Conservation (phyloP, 2,329 filamentous ascomycete genomes). For the Metarhizium brunneum region DNA sequence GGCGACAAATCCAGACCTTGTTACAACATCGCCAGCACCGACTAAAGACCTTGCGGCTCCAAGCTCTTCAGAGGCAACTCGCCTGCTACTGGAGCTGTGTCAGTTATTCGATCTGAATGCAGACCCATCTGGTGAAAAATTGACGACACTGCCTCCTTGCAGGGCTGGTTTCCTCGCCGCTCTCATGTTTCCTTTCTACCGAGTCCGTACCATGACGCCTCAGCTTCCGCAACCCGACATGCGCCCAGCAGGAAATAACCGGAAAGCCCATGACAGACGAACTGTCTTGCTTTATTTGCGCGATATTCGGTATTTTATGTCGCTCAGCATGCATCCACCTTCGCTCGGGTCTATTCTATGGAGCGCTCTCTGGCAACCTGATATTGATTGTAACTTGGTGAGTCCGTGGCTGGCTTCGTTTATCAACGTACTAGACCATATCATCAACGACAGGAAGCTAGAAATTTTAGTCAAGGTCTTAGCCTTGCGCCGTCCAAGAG, state of each 20-base stretch:
- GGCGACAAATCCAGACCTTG: background rate
- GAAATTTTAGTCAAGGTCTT: slow-evolving; percentile 9
- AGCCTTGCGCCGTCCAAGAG: slow-evolving; percentile 9
- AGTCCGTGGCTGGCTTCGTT: slow-evolving; percentile 13
- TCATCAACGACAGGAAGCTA: slow-evolving; percentile 5
- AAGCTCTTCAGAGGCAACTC: background rate
- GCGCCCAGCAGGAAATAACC: background rate
- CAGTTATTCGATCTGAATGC: background rate
- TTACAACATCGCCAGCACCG: background rate
- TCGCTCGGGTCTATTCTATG: slow-evolving; percentile 11
- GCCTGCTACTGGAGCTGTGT: slow-evolving; percentile 2
- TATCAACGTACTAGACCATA: slow-evolving; percentile 5
- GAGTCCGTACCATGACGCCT: background rate
- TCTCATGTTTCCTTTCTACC: slow-evolving; percentile 1
- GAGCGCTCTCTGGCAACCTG: slow-evolving; percentile 17
- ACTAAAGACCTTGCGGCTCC: background rate
- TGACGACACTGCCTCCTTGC: background rate
- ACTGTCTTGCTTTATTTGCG: slow-evolving; percentile 3
- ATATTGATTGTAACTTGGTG: slow-evolving; percentile 14
- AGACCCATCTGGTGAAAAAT: background rate
- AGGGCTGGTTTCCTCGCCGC: slow-evolving; percentile 3
- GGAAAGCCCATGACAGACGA: background rate
- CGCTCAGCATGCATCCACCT: slow-evolving; percentile 10
- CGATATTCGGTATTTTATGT: slow-evolving; percentile 15
- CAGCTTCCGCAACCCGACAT: background rate